Evolutionary conservation across 331 rosid species (phyloP).

Genomic region (Pyracantha coccinea): DNA sequence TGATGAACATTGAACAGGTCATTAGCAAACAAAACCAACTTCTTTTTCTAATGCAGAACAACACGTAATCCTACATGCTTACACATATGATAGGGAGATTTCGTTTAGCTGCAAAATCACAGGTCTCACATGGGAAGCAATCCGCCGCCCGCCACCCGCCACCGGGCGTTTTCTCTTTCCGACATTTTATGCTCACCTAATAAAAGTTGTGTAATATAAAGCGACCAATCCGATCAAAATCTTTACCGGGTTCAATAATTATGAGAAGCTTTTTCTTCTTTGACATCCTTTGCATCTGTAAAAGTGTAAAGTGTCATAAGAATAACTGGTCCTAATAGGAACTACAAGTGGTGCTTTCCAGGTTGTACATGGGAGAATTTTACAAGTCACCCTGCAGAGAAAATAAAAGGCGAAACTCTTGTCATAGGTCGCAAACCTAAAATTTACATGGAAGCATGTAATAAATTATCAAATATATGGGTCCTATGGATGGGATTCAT

Average conservation of each 20-base stretch:
- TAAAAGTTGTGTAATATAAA: constrained; percentile 23
- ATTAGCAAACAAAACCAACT: neutral
- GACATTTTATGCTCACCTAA: constrained; percentile 30
- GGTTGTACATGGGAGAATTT: constrained; percentile 7
- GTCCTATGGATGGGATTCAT: neutral
- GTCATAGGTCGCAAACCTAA: neutral
- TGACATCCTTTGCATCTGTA: neutral
- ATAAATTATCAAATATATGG: neutral
- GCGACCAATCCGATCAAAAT: constrained; percentile 9
- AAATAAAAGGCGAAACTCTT: neutral
- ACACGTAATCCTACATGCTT: constrained; percentile 13
- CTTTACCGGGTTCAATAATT: constrained; percentile 7
- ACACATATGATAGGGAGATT: constrained; percentile 2
- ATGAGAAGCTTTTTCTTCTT: neutral
- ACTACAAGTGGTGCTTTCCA: constrained; percentile 7
- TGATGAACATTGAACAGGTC: neutral
- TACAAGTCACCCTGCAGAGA: constrained; percentile 9
- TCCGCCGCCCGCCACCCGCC: neutral
- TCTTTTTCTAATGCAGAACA: constrained; percentile 2
- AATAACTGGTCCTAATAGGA: constrained; percentile 18
- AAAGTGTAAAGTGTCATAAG: constrained; percentile 18
- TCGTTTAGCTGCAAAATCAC: constrained; percentile 21
- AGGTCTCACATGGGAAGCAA: constrained; percentile 2
- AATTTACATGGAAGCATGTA: neutral
- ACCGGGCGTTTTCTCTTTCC: constrained; percentile 18